Conservation (phyloP, 1,284 basidiomycete species). For the Volvariella volvacea region DNA sequence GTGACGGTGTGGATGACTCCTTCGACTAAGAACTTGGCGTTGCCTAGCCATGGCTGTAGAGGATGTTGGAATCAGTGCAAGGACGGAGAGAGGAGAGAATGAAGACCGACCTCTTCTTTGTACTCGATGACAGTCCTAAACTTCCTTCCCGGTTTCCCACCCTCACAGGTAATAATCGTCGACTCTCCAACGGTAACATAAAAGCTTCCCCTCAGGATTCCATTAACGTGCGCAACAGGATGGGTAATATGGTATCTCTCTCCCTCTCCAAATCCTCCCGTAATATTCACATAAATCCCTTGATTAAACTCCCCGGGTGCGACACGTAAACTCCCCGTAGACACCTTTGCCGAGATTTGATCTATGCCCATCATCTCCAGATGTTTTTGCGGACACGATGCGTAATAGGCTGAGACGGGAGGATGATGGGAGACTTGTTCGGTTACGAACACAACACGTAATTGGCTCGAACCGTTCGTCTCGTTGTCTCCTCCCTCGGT, state of each 20-base stretch:
- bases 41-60: constrained; percentile 83
- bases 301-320: constrained; percentile 80
- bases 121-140: constrained; percentile 87
- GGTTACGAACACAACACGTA: constrained; percentile 53
- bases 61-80: not conserved
- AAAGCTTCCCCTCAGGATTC: constrained; percentile 83
- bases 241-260: constrained; percentile 89
- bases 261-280: constrained; percentile 70
- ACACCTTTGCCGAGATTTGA: constrained; percentile 89
- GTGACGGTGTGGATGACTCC: constrained; percentile 85
- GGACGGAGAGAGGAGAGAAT: constrained; percentile 5
- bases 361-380: constrained; percentile 77
- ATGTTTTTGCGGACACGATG: constrained; percentile 69
- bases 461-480: constrained; percentile 17
- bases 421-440: constrained; percentile 94
- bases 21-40: constrained; percentile 82
- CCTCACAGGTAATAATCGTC: constrained; percentile 78
- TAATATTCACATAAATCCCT: constrained; percentile 81
- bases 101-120: constrained; percentile 77
- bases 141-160: constrained; percentile 52
- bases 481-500: constrained; percentile 20
- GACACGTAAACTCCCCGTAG: constrained; percentile 80
- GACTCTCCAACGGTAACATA: constrained; percentile 85
- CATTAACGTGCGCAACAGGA: constrained; percentile 86
- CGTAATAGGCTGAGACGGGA: constrained; percentile 86